These are phyloP conservation scores for Solanum sitiens DNA, from an alignment of 257 asterid species.

Conservation along the genomic window DNA sequence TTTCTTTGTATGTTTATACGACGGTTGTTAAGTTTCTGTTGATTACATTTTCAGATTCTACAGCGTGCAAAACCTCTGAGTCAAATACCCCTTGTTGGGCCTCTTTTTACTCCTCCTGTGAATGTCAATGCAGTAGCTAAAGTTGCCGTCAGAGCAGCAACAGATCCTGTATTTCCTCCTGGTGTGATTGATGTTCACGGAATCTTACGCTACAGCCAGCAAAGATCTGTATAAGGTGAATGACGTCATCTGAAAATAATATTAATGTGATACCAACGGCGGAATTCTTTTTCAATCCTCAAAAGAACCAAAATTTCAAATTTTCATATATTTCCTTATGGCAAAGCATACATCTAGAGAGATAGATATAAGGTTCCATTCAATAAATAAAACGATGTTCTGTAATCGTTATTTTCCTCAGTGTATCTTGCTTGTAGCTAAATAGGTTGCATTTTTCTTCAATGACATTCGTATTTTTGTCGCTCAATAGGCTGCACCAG, in stretches of 20 bases:
- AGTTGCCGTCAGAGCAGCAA: slow-evolving; percentile 84
- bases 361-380: not conserved
- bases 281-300: not conserved
- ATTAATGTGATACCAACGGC: not conserved
- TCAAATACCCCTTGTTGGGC: slow-evolving; percentile 80
- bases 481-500: not conserved
- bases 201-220: slow-evolving; percentile 61
- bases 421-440: not conserved
- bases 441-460: not conserved
- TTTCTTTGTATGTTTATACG: not conserved
- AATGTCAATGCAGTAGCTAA: slow-evolving; percentile 69
- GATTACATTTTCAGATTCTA: slow-evolving; percentile 46
- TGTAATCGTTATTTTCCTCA: not conserved
- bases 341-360: not conserved
- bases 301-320: not conserved
- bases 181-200: slow-evolving; percentile 77
- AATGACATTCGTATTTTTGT: not conserved
- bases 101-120: slow-evolving; percentile 75
- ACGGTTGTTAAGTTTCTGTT: not conserved
- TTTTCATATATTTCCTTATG: not conserved
- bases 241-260: not conserved
- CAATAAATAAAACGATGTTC: not conserved
- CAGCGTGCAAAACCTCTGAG: slow-evolving; percentile 56
- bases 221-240: slow-evolving; percentile 19
- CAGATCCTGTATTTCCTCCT: slow-evolving; percentile 87